Evolutionary conservation across 1,139 yeast genomes (phyloP), one percentile per base, ranked within the genome.

Genomic region (Diutina pseudorugosa): DNA sequence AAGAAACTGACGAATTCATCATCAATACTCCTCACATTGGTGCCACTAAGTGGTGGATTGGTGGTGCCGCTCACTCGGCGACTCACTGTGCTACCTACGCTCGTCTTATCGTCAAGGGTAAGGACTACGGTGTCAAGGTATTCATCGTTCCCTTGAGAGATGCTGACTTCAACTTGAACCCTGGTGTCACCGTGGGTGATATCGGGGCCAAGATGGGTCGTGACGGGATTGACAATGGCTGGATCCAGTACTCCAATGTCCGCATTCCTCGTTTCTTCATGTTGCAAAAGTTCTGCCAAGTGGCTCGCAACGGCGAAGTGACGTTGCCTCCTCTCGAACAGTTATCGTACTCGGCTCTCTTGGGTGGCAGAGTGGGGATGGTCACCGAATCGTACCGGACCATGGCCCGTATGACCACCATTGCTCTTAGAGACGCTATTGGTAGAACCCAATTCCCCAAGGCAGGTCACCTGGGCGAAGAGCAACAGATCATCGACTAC

Each of bases 41-140:
- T 60, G 78, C 78, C 55, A 73, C 78, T 56, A 73, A 73, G 60
- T 73, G 78, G 78, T 73, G 78, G 78, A 73, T 73, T 53, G 77
- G 78, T 52, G 77, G 77, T 60, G 77, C 78, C 54, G 77, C 77
- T 51, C 78, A 73, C 61, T 70, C 76, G n/a, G 70, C 78, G 48
- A 71, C 77, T 50, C 78, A 73, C 61, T 65, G 72, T 55, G 53
- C 71, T 21, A 72, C 66, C 52, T 73, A 73, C 60, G 77, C 77
- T 49, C 61, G 78, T 56, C 69, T 73, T 57, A 67, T 69, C 52
- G 76, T 73, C 54, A 62, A 70, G 53, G 76, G 75, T 50, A 64
- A 71, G 61, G 78, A 73, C 60, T 73, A 72, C 59, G 78, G 77
- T 58, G 76, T 73, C 56, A 73, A 73, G 64, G 72, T 76, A 14